Conservation (phyloP, 768 basidiomycete genomes). For the Kwoniella shandongensis region DNA sequence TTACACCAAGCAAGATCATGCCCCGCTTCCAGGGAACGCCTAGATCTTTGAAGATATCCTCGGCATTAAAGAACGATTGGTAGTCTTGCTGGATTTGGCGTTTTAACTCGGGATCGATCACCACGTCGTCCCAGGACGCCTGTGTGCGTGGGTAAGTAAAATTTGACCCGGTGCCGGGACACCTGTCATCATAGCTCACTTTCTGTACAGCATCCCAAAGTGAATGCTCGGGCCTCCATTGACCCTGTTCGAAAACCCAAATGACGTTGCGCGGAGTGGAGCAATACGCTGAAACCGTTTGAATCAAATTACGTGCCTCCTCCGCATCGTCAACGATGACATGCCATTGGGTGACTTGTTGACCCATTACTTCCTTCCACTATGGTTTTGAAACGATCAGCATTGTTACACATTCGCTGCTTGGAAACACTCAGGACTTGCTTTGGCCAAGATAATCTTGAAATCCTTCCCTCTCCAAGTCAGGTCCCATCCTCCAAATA, state of each 20-base stretch:
- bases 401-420: too few relatives aligned
- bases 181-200: slow-evolving; percentile 34
- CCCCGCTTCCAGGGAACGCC: slow-evolving; percentile 87
- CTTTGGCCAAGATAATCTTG: too few relatives aligned
- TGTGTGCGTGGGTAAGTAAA: slow-evolving; percentile 15
- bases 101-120: slow-evolving; percentile 61
- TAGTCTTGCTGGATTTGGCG: slow-evolving; percentile 68
- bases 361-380: too few relatives aligned
- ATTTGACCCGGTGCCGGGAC: slow-evolving; percentile 32
- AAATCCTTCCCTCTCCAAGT: slow-evolving; percentile 33
- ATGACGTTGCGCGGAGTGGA: slow-evolving; percentile 49
- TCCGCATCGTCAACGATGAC: slow-evolving; percentile 20
- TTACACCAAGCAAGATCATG: slow-evolving; percentile 75
- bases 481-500: slow-evolving; percentile 36
- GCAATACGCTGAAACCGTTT: slow-evolving; percentile 18
- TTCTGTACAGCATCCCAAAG: slow-evolving; percentile 59
- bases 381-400: too few relatives aligned
- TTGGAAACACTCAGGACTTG: too few relatives aligned
- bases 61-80: slow-evolving; percentile 75
- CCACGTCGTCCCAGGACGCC: slow-evolving; percentile 49
- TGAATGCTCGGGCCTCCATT: slow-evolving; percentile 64
- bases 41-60: slow-evolving; percentile 69
- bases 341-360: slow-evolving; percentile 30
- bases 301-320: slow-evolving; percentile 31
- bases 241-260: slow-evolving; percentile 72